phyloP scores from a whole-genome alignment of 1,139 yeast species.

The Blastobotrys capitulatus region DNA sequence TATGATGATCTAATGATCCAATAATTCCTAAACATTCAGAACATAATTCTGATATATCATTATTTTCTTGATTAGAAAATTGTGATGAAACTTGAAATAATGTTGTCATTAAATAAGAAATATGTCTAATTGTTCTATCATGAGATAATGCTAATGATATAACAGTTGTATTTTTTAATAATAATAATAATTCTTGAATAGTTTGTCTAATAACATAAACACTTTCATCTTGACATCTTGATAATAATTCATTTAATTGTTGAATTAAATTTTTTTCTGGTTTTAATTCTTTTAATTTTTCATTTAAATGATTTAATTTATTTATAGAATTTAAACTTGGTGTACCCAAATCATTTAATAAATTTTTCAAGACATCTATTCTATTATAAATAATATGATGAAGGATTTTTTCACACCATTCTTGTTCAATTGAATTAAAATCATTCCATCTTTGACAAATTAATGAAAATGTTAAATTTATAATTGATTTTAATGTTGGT shows the following conservation, averaged over 20 bases:
- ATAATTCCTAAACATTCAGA: constrained; percentile 67
- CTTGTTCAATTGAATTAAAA: constrained; percentile 19
- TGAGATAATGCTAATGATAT: constrained; percentile 37
- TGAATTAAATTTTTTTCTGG: constrained; percentile 7
- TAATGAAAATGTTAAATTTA: constrained; percentile 52
- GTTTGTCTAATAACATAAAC: constrained; percentile 76
- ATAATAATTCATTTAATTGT: constrained; percentile 23
- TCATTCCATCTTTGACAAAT: constrained; percentile 58
- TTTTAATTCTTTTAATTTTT: not conserved
- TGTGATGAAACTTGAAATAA: constrained; percentile 56
- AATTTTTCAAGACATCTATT: constrained; percentile 20
- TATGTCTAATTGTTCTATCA: constrained; percentile 28
- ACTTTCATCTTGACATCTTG: constrained; percentile 62
- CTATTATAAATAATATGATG: constrained; percentile 16
- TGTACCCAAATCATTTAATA: constrained; percentile 16
- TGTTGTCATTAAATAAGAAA: constrained; percentile 46
- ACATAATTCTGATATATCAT: constrained; percentile 51
- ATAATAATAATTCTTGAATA: constrained; percentile 54
- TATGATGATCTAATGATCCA: constrained; percentile 73
- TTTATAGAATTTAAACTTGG: constrained; percentile 25
- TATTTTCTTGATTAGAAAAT: constrained; percentile 38
- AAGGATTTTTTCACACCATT: constrained; percentile 20
- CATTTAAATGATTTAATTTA: constrained; percentile 21
- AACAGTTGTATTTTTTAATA: constrained; percentile 40
- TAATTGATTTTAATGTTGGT: constrained; percentile 49